phyloP scores from a whole-genome alignment of 495 filamentous ascomycete genomes.

The Penicillium coprophilum region DNA sequence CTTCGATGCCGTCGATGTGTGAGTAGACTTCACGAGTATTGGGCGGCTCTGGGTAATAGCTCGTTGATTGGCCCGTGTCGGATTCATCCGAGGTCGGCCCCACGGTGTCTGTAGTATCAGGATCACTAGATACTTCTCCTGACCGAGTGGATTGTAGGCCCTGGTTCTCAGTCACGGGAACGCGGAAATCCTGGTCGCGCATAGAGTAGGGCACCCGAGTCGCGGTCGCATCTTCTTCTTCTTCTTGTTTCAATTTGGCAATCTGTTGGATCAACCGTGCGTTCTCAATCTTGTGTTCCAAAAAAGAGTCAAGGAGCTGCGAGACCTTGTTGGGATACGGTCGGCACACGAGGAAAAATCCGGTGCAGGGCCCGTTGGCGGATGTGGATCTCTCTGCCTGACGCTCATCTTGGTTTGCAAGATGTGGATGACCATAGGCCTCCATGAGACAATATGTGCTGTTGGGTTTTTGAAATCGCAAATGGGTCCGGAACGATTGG shows the following conservation, averaged over 20 bases:
- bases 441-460: constrained; percentile 78
- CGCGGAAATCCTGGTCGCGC: constrained; percentile 7
- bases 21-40: constrained; percentile 71
- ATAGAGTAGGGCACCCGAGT: constrained; percentile 14
- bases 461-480: constrained; percentile 78
- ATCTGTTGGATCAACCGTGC: constrained; percentile 83
- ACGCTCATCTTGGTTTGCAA: constrained; percentile 60
- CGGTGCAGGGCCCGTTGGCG: constrained; percentile 69
- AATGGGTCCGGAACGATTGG: constrained; percentile 80
- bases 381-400: constrained; percentile 49
- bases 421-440: constrained; percentile 86
- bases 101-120: constrained; percentile 47
- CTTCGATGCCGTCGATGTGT: constrained; percentile 87
- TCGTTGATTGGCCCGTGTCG: constrained; percentile 63
- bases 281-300: constrained; percentile 98
- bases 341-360: constrained; percentile 90
- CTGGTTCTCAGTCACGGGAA: not conserved
- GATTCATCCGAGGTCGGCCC: constrained; percentile 68
- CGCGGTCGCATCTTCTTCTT: constrained; percentile 69
- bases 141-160: constrained; percentile 6
- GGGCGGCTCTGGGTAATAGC: constrained; percentile 71
- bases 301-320: constrained; percentile 81
- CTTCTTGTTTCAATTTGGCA: constrained; percentile 79
- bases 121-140: constrained; percentile 25
- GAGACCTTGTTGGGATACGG: constrained; percentile 90